Percentiles rank a stretch among this genome's conserved stretches.
phyloP scores from a whole-genome alignment of 2,329 filamentous ascomycete genomes.

The Teratosphaeria gauchensis region DNA sequence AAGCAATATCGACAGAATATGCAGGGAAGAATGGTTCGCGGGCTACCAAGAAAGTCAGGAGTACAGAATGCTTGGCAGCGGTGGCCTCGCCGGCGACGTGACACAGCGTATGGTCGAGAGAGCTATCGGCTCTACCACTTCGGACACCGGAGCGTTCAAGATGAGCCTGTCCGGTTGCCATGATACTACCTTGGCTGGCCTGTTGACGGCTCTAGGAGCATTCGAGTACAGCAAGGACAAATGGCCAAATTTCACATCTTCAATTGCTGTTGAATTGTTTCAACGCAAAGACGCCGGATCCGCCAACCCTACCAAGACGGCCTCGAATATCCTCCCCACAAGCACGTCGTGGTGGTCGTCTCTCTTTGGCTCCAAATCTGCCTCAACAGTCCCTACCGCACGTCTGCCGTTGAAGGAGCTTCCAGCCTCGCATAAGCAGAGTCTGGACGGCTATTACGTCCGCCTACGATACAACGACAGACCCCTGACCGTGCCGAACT shows the following conservation, averaged over 20 bases:
- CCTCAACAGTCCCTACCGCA: slow-evolving; percentile 7
- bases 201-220: slow-evolving; percentile 68
- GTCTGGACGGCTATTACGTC: slow-evolving; percentile 71
- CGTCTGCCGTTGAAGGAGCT: slow-evolving; percentile 52
- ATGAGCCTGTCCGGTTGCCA: slow-evolving; percentile 81
- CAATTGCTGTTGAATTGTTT: slow-evolving; percentile 87
- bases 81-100: slow-evolving; percentile 73
- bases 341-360: slow-evolving; percentile 19
- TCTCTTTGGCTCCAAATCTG: slow-evolving; percentile 13
- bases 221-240: slow-evolving; percentile 53
- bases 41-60: slow-evolving; percentile 78
- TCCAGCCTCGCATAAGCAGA: slow-evolving; percentile 46
- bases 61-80: slow-evolving; percentile 84
- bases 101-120: slow-evolving; percentile 44
- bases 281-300: slow-evolving; percentile 34
- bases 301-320: slow-evolving; percentile 17
- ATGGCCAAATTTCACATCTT: slow-evolving; percentile 92
- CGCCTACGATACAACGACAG: slow-evolving; percentile 84
- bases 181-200: slow-evolving; percentile 80
- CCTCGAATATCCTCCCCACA: slow-evolving; percentile 10
- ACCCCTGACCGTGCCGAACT: slow-evolving; percentile 73
- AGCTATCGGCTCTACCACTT: slow-evolving; percentile 18
- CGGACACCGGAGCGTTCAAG: slow-evolving; percentile 47
- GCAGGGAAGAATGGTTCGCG: slow-evolving; percentile 84
- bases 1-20: slow-evolving; percentile 60